Percentiles rank a stretch among this genome's conserved stretches.
Evolutionary conservation across 1,139 yeast species (phyloP).

Genomic region (Sugiyamaella neomexicana): DNA sequence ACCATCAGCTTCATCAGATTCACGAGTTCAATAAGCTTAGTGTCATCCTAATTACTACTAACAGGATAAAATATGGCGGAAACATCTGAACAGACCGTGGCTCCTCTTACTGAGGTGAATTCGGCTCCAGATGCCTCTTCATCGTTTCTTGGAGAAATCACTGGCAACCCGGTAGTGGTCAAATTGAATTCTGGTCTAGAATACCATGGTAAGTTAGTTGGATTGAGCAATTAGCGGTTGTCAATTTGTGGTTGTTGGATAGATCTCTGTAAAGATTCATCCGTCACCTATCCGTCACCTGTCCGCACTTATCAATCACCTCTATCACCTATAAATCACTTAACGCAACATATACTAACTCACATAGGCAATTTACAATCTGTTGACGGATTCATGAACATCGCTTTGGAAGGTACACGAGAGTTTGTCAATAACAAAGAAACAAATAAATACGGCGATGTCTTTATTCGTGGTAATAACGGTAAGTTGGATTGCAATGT

Average conservation of each 20-base stretch:
- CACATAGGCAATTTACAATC: constrained; percentile 65
- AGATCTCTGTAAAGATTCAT: too few species aligned
- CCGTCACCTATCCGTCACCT: too few species aligned
- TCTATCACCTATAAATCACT: background rate
- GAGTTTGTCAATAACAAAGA: constrained; percentile 62
- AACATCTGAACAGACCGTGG: background rate
- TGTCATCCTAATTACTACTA: too few species aligned
- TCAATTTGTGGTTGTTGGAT: background rate
- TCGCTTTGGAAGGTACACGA: constrained; percentile 74
- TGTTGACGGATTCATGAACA: constrained; percentile 96
- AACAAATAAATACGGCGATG: constrained; percentile 73
- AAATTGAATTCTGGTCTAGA: constrained; percentile 85
- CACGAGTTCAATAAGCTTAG: background rate
- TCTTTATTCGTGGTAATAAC: constrained; percentile 91
- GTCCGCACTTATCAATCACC: too few species aligned
- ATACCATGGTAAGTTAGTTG: constrained; percentile 53
- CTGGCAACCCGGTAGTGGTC: constrained; percentile 78
- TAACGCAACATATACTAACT: too few species aligned
- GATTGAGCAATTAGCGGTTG: too few species aligned
- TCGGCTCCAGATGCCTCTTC: constrained; percentile 50
- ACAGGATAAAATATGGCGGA: background rate
- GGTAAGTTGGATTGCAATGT: constrained; percentile 45
- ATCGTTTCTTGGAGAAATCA: constrained; percentile 73
- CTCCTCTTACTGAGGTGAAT: constrained; percentile 16
- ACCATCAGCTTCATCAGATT: constrained; percentile 1